Evolutionary conservation across 2,329 filamentous ascomycete species (phyloP).

Genomic region (Nemania abortiva): DNA sequence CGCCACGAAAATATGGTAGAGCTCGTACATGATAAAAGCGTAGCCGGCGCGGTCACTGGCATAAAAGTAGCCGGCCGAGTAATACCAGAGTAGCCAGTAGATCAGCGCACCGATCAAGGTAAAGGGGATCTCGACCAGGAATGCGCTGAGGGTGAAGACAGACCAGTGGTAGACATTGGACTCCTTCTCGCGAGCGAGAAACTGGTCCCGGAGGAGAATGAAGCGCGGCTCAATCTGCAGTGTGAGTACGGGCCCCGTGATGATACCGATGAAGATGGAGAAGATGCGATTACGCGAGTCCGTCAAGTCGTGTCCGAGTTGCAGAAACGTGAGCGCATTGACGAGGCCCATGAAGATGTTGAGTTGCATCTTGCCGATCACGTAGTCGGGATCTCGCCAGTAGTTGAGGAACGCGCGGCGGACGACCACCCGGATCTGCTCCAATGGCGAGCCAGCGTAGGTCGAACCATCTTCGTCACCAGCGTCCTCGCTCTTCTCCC

Average conservation of each 20-base stretch:
- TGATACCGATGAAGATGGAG: constrained; percentile 80
- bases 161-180: constrained; percentile 83
- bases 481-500: constrained; percentile 64
- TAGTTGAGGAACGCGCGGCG: constrained; percentile 63
- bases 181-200: constrained; percentile 76
- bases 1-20: constrained; percentile 66
- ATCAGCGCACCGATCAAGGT: constrained; percentile 72
- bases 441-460: neutral
- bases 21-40: constrained; percentile 70
- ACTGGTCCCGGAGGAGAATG: constrained; percentile 73
- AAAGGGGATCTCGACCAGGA: constrained; percentile 79
- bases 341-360: constrained; percentile 73
- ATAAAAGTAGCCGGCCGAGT: constrained; percentile 62
- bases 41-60: constrained; percentile 69
- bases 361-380: constrained; percentile 70
- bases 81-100: constrained; percentile 73
- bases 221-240: constrained; percentile 82
- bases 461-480: constrained; percentile 52
- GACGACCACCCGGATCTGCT: constrained; percentile 3
- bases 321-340: constrained; percentile 77
- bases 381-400: constrained; percentile 74
- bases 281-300: constrained; percentile 79
- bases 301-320: constrained; percentile 65
- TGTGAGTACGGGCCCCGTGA: constrained; percentile 78
- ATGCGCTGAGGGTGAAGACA: constrained; percentile 73